phyloP scores from a whole-genome alignment of 768 basidiomycete genomes.

The Leccinum sublutescens region DNA sequence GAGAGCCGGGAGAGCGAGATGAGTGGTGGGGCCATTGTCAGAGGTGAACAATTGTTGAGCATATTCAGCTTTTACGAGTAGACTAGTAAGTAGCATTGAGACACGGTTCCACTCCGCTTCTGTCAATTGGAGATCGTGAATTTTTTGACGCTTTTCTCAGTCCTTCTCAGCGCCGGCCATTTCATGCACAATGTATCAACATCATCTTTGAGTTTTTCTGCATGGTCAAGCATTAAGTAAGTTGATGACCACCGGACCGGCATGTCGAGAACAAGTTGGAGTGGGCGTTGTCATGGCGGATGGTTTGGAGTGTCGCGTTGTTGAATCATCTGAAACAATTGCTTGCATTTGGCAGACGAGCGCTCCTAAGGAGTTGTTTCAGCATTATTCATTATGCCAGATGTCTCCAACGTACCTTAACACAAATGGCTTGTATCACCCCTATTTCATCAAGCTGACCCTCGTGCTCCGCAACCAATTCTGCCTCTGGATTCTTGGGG shows the following conservation, averaged over 20 bases:
- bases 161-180: neutral
- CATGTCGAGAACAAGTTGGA: neutral
- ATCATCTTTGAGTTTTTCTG: neutral
- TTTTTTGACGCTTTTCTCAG: neutral
- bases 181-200: neutral
- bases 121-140: neutral
- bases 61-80: neutral
- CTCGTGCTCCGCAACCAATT: too few species aligned
- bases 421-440: neutral
- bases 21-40: neutral
- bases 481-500: too few species aligned
- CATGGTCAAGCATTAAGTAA: neutral
- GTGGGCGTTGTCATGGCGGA: neutral
- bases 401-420: neutral
- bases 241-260: neutral
- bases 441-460: neutral
- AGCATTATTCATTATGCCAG: neutral
- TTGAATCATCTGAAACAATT: too few species aligned
- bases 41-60: neutral
- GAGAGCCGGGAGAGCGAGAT: neutral
- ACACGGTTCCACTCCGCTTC: neutral
- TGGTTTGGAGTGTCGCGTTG: too few species aligned
- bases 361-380: neutral
- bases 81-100: neutral
- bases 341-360: too few species aligned